Evolutionary conservation across 768 basidiomycete genomes (phyloP).

Genomic region (Cyathus striatus): DNA sequence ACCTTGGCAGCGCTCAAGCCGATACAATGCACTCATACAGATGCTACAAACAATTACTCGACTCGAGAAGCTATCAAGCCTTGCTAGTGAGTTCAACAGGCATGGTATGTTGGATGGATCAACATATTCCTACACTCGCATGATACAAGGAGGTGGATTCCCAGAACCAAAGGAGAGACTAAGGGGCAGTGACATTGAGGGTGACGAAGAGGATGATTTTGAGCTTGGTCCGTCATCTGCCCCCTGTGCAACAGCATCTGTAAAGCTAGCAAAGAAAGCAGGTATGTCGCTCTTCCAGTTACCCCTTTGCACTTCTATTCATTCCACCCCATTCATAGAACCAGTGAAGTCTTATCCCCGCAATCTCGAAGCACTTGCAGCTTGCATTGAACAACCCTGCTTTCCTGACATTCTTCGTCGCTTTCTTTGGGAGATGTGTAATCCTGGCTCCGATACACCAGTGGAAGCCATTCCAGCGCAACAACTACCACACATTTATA

Average conservation of each 20-base stretch:
- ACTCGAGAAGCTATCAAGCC: conserved; percentile 20
- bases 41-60: conserved; percentile 24
- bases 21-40: conserved; percentile 18
- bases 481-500: background rate
- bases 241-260: too few species aligned
- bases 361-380: background rate
- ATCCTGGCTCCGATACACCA: background rate
- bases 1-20: conserved; percentile 22
- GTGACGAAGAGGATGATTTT: background rate
- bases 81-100: background rate
- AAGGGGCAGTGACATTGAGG: too few species aligned
- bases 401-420: background rate
- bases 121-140: background rate
- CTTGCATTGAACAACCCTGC: background rate
- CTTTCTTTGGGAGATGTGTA: background rate
- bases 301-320: background rate
- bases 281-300: background rate
- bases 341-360: background rate
- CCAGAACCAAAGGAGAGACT: too few species aligned
- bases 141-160: background rate
- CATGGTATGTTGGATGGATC: background rate
- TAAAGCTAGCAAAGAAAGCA: background rate
- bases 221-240: background rate
- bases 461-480: background rate
- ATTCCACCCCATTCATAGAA: background rate